Evolutionary conservation across 768 basidiomycete species (phyloP).

Genomic region (Boletus eberwhitei): DNA sequence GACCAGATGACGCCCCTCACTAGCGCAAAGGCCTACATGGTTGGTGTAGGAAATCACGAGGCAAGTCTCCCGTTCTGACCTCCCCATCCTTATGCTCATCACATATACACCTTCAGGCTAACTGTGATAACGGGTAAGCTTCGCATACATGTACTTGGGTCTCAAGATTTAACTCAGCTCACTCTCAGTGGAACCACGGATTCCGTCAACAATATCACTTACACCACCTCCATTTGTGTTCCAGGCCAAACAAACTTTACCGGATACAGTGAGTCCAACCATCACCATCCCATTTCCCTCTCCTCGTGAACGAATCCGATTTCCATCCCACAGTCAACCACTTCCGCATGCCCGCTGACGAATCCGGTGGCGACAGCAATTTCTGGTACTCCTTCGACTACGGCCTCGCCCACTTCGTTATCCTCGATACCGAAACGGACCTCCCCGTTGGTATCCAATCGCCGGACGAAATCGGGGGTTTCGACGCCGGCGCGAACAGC

Average conservation of each 20-base stretch:
- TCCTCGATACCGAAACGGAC: slow-evolving; percentile 25
- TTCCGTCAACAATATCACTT: slow-evolving; percentile 21
- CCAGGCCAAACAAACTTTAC: slow-evolving; percentile 28
- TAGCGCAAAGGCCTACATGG: slow-evolving; percentile 26
- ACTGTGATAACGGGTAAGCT: slow-evolving; percentile 29
- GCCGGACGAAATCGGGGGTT: slow-evolving; percentile 22
- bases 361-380: slow-evolving; percentile 25
- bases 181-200: slow-evolving; percentile 23
- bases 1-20: slow-evolving; percentile 27
- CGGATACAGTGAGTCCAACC: slow-evolving; percentile 23
- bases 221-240: slow-evolving; percentile 26
- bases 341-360: slow-evolving; percentile 26
- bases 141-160: background rate
- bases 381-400: slow-evolving; percentile 34
- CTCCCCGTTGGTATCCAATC: slow-evolving; percentile 24
- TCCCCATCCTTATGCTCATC: background rate
- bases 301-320: background rate
- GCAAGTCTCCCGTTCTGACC: background rate
- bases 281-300: background rate
- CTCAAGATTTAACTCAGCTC: background rate
- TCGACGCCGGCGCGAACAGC: slow-evolving; percentile 17
- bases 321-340: slow-evolving; percentile 21
- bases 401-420: slow-evolving; percentile 28
- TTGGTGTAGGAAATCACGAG: slow-evolving; percentile 27
- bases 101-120: slow-evolving; percentile 12